Conservation (phyloP, 768 basidiomycete genomes). For the Termitomyces sp. region DNA sequence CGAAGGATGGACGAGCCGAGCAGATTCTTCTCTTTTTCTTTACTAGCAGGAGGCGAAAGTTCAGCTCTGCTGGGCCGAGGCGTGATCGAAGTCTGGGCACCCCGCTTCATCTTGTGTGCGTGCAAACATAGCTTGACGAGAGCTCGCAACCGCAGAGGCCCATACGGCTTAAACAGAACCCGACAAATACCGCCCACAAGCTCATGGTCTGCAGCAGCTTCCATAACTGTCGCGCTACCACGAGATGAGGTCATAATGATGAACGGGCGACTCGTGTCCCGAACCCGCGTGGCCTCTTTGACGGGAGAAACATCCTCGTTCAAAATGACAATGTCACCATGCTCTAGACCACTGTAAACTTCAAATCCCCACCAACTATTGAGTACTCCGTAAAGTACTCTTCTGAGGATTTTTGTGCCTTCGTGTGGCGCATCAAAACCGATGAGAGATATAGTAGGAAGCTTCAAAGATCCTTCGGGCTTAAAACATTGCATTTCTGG, state of each 20-base stretch:
- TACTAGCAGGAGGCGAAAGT: neutral
- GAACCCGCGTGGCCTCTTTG: constrained; percentile 46
- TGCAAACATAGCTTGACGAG: constrained; percentile 61
- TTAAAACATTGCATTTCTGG: constrained; percentile 42
- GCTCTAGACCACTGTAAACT: constrained; percentile 29
- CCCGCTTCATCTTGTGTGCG: constrained; percentile 40
- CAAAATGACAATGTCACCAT: constrained; percentile 70
- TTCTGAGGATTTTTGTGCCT: constrained; percentile 63
- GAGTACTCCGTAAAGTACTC: constrained; percentile 61
- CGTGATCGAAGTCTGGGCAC: constrained; percentile 16
- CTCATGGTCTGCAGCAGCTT: constrained; percentile 66
- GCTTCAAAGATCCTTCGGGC: constrained; percentile 29
- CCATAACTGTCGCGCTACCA: constrained; percentile 57
- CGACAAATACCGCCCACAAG: constrained; percentile 82
- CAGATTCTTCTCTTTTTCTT: constrained; percentile 2
- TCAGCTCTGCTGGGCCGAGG: neutral
- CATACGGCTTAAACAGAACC: constrained; percentile 85
- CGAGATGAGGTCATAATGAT: constrained; percentile 36
- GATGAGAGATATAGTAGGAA: constrained; percentile 58
- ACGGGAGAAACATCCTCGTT: constrained; percentile 72
- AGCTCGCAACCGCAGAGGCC: constrained; percentile 66
- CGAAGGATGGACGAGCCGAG: constrained; percentile 20
- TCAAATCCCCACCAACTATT: constrained; percentile 74
- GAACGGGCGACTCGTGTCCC: constrained; percentile 50
- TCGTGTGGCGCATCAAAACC: constrained; percentile 64